phyloP scores from a whole-genome alignment of 2,329 filamentous ascomycete species.

The Xylaria sp. region DNA sequence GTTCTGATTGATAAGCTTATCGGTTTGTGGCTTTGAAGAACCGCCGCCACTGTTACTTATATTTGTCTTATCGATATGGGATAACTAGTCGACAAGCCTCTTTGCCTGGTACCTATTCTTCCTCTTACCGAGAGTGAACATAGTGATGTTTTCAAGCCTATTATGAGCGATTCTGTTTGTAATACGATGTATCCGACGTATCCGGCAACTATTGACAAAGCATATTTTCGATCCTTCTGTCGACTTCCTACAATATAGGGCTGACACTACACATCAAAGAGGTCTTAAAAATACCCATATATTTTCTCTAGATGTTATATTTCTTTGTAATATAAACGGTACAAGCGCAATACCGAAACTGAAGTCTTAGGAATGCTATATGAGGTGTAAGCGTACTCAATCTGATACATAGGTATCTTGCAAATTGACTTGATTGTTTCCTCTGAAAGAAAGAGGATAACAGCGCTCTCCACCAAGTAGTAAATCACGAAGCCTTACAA shows the following conservation, averaged over 20 bases:
- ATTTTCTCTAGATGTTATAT: neutral
- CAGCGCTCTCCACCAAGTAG: too few relatives aligned
- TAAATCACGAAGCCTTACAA: neutral
- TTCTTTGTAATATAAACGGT: neutral
- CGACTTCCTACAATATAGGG: neutral
- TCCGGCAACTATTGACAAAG: neutral
- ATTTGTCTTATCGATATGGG: constrained; percentile 1
- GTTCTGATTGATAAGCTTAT: constrained; percentile 40
- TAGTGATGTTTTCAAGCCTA: neutral
- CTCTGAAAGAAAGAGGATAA: too few relatives aligned
- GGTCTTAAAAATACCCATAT: neutral
- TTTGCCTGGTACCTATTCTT: too few relatives aligned
- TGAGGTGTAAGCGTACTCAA: neutral
- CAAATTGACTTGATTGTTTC: too few relatives aligned
- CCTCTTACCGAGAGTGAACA: neutral
- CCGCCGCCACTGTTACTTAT: neutral
- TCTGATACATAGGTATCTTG: too few relatives aligned
- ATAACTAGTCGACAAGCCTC: too few relatives aligned
- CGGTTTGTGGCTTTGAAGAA: constrained; percentile 8
- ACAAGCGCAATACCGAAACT: neutral
- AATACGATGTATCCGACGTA: neutral
- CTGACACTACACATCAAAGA: too few relatives aligned
- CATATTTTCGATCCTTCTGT: neutral
- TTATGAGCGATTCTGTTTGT: neutral
- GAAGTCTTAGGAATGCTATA: neutral